Conservation (phyloP, 2,329 filamentous ascomycete species). For the Albifimbria verrucaria region DNA sequence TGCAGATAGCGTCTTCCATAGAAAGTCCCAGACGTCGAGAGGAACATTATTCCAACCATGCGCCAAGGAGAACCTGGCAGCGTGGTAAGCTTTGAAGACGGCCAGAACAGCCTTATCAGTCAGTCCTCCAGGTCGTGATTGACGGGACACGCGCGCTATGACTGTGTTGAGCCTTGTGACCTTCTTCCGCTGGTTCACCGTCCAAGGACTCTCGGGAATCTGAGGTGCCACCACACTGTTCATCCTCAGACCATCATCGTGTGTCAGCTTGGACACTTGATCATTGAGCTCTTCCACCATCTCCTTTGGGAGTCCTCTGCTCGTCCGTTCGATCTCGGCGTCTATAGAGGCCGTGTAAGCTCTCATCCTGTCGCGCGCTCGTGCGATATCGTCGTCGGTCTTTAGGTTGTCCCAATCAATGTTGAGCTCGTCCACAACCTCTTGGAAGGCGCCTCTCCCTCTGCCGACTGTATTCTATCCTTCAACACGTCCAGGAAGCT, state of each 20-base stretch:
- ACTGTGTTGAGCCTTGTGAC: slow-evolving; percentile 31
- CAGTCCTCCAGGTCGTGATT: slow-evolving; percentile 24
- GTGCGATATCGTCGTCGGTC: slow-evolving; percentile 30
- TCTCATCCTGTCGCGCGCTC: slow-evolving; percentile 28
- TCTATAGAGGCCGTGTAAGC: slow-evolving; percentile 33
- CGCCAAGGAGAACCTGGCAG: slow-evolving; percentile 40
- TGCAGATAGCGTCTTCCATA: slow-evolving; percentile 62
- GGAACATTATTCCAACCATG: slow-evolving; percentile 54
- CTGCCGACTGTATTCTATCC: slow-evolving; percentile 29
- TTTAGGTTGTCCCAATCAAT: slow-evolving; percentile 25
- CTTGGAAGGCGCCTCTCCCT: slow-evolving; percentile 31
- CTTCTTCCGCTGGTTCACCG: slow-evolving; percentile 34
- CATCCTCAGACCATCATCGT: slow-evolving; percentile 10
- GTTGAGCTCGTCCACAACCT: slow-evolving; percentile 31
- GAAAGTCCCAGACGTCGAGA: slow-evolving; percentile 55
- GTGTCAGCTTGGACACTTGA: slow-evolving; percentile 21
- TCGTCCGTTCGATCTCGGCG: slow-evolving; percentile 27
- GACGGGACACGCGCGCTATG: slow-evolving; percentile 23
- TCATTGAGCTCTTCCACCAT: slow-evolving; percentile 28
- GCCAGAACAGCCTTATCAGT: slow-evolving; percentile 33
- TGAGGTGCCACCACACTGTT: slow-evolving; percentile 27
- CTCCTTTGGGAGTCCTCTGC: slow-evolving; percentile 27
- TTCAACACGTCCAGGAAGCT: slow-evolving; percentile 34
- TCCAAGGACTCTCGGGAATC: slow-evolving; percentile 33
- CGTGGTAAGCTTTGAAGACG: slow-evolving; percentile 49